Percentiles rank a stretch among this genome's conserved stretches.
Conservation (phyloP, 1,139 yeast species). For the Candida glucosophila region DNA sequence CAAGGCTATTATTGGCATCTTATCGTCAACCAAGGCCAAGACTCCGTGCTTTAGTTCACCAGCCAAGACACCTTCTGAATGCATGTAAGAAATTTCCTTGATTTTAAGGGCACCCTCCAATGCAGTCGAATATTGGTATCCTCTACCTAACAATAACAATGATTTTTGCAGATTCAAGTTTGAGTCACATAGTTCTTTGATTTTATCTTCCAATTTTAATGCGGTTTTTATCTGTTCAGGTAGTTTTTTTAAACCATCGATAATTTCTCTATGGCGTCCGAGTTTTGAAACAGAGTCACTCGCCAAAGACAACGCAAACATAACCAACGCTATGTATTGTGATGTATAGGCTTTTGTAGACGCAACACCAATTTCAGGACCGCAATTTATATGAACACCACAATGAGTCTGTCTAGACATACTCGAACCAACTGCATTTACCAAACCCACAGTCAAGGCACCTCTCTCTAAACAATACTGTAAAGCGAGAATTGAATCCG, state of each 20-base stretch:
- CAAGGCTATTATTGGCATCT: conserved; percentile 88
- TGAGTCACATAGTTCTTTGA: conserved; percentile 66
- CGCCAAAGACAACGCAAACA: conserved; percentile 91
- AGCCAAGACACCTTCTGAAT: conserved; percentile 97
- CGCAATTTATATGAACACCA: conserved; percentile 99
- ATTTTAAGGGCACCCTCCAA: conserved; percentile 97
- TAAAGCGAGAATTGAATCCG: conserved; percentile 94
- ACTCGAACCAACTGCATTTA: conserved; percentile 86
- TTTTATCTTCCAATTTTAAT: conserved; percentile 60
- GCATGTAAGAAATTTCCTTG: conserved; percentile 98
- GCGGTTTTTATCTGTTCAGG: conserved; percentile 82
- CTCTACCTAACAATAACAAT: conserved; percentile 87
- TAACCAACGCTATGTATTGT: conserved; percentile 92
- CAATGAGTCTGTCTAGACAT: conserved; percentile 95
- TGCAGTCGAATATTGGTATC: conserved; percentile 95
- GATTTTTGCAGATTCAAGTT: conserved; percentile 77
- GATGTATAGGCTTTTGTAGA: conserved; percentile 99
- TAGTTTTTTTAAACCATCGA: conserved; percentile 74
- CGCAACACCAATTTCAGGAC: conserved; percentile 99
- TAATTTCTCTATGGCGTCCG: conserved; percentile 75
- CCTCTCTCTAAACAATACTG: conserved; percentile 96
- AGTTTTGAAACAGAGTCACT: conserved; percentile 79
- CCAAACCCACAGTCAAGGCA: conserved; percentile 95
- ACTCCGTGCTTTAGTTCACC: conserved; percentile 99
- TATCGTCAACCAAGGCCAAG: conserved; percentile 89